These are phyloP conservation scores for Chlorella sorokiniana DNA, from an alignment of 139 green algal species.

Conservation along the genomic window DNA sequence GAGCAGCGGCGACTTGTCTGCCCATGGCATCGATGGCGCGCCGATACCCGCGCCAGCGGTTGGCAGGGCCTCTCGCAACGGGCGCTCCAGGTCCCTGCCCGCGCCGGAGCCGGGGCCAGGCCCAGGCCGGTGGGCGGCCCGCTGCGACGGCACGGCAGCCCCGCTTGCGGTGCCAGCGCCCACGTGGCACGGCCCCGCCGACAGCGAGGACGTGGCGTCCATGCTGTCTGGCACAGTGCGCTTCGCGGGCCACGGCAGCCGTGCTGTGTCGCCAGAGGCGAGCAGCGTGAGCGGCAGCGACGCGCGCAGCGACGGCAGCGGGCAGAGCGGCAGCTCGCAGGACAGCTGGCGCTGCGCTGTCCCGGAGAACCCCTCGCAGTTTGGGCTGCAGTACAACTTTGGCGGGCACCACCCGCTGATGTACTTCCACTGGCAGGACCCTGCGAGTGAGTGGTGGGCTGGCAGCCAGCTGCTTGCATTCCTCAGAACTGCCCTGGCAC, in stretches of 20 bases:
- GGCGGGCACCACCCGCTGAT: not conserved
- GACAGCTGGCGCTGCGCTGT: not conserved
- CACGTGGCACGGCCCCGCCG: not conserved
- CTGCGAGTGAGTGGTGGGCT: not conserved
- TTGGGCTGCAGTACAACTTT: constrained; percentile 9
- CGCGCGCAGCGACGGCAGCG: constrained; percentile 2
- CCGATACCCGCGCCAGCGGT: too few species aligned
- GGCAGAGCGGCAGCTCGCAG: not conserved
- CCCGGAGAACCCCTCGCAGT: not conserved
- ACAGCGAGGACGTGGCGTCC: not conserved
- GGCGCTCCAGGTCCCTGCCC: too few species aligned
- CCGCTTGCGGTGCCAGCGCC: not conserved
- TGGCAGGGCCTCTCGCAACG: too few species aligned
- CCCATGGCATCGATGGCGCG: too few species aligned
- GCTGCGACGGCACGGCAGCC: not conserved
- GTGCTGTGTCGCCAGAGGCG: not conserved
- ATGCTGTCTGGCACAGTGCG: not conserved
- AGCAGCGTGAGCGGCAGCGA: not conserved
- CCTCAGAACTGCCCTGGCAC: too few species aligned
- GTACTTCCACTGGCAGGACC: not conserved
- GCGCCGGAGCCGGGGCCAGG: too few species aligned
- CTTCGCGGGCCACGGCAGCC: not conserved
- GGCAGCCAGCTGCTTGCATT: not conserved
- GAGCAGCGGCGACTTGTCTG: too few species aligned
- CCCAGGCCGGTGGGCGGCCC: too few species aligned